Evolutionary conservation across 371 early-diverging fungal genomes (phyloP), one percentile per base, ranked within the genome.

Genomic region (Actinomortierella ambigua): DNA sequence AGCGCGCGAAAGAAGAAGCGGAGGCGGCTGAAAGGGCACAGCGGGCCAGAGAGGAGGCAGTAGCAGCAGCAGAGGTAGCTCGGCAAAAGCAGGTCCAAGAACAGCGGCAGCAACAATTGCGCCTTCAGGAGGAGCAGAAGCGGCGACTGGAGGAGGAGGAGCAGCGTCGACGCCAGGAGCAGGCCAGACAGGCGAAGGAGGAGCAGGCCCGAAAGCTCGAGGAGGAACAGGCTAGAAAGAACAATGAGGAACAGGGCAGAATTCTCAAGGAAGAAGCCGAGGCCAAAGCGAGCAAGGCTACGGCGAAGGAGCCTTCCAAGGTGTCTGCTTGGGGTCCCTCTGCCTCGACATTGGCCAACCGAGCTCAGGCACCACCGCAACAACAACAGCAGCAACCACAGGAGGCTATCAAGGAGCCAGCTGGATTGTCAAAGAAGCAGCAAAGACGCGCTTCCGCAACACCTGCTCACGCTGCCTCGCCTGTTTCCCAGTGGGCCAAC

Each of bases 281-380:
- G 4, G 34, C 7, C 34, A 34, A 11, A 6, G 11, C 11, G 7
- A 34, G 34, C 20, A 18, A n/a, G 17, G 42, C 52, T 6, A 44
- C 27, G 11, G 43, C 53, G 2, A 47, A 34, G 24, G 53, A 52
- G 27, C 1, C 57, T 27, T 22, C 50, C 42, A 66, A 55, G 57
- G 57, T 66, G 11, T 63, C 73, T 18, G 62, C 71, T 14, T 70
- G 71, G 71, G 71, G 62, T 8, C 71, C 71, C 0, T 70, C 71
- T 13, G 65, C 71, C 0, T 41, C 61, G 1, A 65, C 71, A 2
- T 65, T 65, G 4, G 65, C 65, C 40, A 70, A 65, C 34, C 65
- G 71, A 13, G 62, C 62, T 7, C 22, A 48, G 34, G 34, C 34
- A 34, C 7, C 34, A 34, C 4, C n/a, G n/a, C n/a, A n/a, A n/a